Base-by-base conservation (phyloP, 2,329 filamentous ascomycete species). In the Metarhizium sp. region DNA sequence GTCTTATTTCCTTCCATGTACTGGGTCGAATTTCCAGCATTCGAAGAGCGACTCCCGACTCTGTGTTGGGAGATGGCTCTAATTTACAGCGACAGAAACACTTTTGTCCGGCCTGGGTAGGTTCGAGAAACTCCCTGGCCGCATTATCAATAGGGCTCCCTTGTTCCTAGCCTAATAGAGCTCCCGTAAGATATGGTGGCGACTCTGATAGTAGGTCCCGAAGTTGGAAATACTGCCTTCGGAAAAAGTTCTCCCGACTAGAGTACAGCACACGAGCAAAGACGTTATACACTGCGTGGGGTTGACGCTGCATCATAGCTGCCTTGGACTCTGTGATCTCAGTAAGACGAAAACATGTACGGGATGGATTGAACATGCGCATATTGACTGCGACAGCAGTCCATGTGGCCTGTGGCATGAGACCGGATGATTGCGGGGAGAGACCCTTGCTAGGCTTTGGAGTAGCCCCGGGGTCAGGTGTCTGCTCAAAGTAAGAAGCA, bases 191-290 rank as follows among this genome's bases (percentile, higher is more conserved):
- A 53, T 78, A 80, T 0, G 83, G 84, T 5, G 78, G 77, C 11
- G 73, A 74, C 20, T 81, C 75, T 57, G 81, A 79, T 60, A 82
- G 84, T 0, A 88, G 66, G 61, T 87, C 84, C 43, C 74, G 73
- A 51, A 88, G 79, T n/a, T 81, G 75, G 59, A 88, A 87, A 55
- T 80, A 73, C 62, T 89, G 85, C 58, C 76, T 80, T 20, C 65
- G 71, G 7, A 64, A 61, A 6, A 71, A 66, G 13, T 69, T 67
- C 55, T 85, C 79, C 0, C 85, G 77, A 54, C 71, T 77, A 0
- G 85, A 86, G 52, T 74, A 75, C 1, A 72, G 72, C 2, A 88
- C 79, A 30, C 80, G 75, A 3, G 82, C 83, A 62, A 84, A 89
- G 0, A 88, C 67, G 64, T 88, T 85, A 57, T 88, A 77, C 0